Base-by-base conservation (phyloP, 2,329 filamentous ascomycete genomes). In the Diaporthe helianthi region DNA sequence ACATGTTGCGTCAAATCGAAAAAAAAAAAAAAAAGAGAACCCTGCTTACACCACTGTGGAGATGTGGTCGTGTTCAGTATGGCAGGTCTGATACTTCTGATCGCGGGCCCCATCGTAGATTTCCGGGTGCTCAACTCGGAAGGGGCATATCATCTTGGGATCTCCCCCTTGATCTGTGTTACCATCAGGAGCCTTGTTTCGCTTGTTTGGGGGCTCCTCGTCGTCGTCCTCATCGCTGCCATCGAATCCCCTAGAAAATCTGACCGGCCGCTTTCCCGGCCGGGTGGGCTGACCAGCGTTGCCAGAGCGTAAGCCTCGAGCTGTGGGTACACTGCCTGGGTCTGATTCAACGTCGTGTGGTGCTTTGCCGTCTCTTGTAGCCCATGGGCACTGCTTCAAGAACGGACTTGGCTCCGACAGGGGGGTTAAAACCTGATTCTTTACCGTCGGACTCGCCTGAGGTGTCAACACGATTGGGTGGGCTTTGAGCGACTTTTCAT, bases 21-120 rank as follows among this genome's bases (percentile, higher is more conserved):
- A 38, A 33, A 15, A 19, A 12, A 33, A 38, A 33, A 15, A 19
- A 12, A n/a, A n/a, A n/a, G n/a, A n/a, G n/a, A n/a, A 22, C 10
- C 9, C 3, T 17, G 74, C 78, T 75, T 71, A 79, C 77, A 79
- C 75, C 8, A 80, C 71, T n/a, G 76, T 78, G 8, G 78, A 79
- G 38, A 80, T 77, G 49, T 78, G 75, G 53, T 72, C 71, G 68
- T 79, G 78, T 22, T 71, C 53, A 2, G 78, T 77, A 55, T 79
- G 76, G 69, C 78, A 80, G 1, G 77, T 74, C 5, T 71, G 72
- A 69, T 76, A 80, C 46, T 75, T 77, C 22, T 76, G 73, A 19
- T 73, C 71, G 26, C 71, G 74, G 19, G 73, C 72, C 26, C 73
- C 72, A 51, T 75, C 73, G 60, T 69, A 75, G 33, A 72, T 71